These are phyloP conservation scores for Nigrospora osmanthi DNA, from an alignment of 2,329 filamentous ascomycete genomes.

Conservation along the genomic window DNA sequence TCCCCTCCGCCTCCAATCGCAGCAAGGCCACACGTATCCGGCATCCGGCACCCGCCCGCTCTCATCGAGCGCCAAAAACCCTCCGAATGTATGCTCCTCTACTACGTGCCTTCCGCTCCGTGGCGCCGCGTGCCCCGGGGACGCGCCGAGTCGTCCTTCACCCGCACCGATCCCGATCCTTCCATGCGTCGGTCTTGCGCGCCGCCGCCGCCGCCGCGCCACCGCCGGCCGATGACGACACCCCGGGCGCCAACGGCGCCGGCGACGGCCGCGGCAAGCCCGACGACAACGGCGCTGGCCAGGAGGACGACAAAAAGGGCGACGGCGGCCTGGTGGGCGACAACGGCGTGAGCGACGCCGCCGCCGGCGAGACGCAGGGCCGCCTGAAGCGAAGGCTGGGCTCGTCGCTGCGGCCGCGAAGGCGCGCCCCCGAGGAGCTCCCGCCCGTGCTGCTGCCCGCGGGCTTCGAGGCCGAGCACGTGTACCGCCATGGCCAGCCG, in stretches of 20 bases:
- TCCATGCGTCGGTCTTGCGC: slow-evolving; percentile 12
- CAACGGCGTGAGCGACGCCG: slow-evolving; percentile 1
- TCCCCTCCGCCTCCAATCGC: background rate
- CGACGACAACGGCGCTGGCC: background rate
- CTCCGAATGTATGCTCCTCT: slow-evolving; percentile 22
- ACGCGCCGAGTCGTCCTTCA: slow-evolving; percentile 1
- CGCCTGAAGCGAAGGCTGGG: slow-evolving; percentile 14
- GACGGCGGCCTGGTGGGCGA: slow-evolving; percentile 14
- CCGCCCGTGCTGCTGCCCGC: slow-evolving; percentile 48
- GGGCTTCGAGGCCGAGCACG: slow-evolving; percentile 46
- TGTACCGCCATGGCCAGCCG: slow-evolving; percentile 30
- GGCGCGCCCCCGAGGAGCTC: slow-evolving; percentile 29
- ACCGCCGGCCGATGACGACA: background rate
- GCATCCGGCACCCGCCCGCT: slow-evolving; percentile 12
- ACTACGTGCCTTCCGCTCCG: slow-evolving; percentile 20
- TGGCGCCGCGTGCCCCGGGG: slow-evolving; percentile 13
- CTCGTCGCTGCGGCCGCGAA: slow-evolving; percentile 12
- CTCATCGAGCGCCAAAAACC: slow-evolving; percentile 20
- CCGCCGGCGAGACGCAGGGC: slow-evolving; percentile 13
- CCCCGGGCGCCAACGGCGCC: slow-evolving; percentile 8
- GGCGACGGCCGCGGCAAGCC: slow-evolving; percentile 14
- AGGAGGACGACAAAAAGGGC: slow-evolving; percentile 4
- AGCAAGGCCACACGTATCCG: slow-evolving; percentile 15
- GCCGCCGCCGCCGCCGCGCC: slow-evolving; percentile 6
- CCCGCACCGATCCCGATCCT: slow-evolving; percentile 9